Base-by-base conservation (phyloP, 805 yeast species). In the Pichia membranifaciens region DNA sequence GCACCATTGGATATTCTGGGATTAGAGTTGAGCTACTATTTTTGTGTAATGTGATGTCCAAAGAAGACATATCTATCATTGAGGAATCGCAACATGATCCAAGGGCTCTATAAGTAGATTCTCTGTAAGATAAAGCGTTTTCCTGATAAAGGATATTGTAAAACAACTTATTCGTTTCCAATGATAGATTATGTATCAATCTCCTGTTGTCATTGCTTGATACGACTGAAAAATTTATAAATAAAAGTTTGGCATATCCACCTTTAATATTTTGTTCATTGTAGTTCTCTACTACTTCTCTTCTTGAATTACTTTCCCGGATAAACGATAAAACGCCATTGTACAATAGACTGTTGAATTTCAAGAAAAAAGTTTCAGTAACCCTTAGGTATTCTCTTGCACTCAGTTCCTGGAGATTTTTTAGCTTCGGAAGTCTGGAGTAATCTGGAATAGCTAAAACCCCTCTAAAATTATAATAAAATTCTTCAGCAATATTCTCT, bases 381-480 rank as follows among this genome's bases (percentile, higher is more conserved):
- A 64, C 52, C 22, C 60, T 55, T 29, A 51, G 37, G 34, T 63
- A 52, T 42, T 66, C 70, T n/a, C 50, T 51, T 7, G 51, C 42
- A 41, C 57, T 56, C 5, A 65, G 37, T 20, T 67, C 67, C 9
- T 57, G 56, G 31, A 67, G 43, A 10, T 41, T 50, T 15, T 51
- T 47, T 20, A 62, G 58, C 43, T 62, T 66, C 7, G 71, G 70
- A 32, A 62, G 55, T 31, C 60, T 62, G 45, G 61, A 57, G 49
- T 64, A 71, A 54, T 79, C 85, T 0, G 96, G 95, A 3, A 87
- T 68, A 37, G 86, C 70, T 8, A 88, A 64, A 16, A 84, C 80
- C 2, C 86, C 87, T n/a, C 74, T 74, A 18, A 87, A 71, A 43
- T 70, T 67, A 52, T 84, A 73, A 37, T 61, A 67, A 54, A 79